These are phyloP conservation scores for Plasmodium reichenowi DNA, from an alignment of 169 alveolate genomes.

Conservation along the genomic window DNA sequence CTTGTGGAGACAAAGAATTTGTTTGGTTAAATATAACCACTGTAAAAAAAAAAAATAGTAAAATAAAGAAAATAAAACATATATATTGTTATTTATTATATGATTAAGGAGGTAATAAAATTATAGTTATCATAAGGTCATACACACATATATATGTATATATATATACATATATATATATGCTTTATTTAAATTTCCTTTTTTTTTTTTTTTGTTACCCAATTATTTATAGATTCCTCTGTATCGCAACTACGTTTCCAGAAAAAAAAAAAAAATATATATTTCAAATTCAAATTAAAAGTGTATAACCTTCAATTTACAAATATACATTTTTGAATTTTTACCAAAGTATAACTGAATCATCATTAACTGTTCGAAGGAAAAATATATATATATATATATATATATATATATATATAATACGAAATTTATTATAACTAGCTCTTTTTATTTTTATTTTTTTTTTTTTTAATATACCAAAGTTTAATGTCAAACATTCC, in stretches of 20 bases:
- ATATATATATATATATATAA: background rate
- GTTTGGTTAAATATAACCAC: slow-evolving; percentile 74
- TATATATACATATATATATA: background rate
- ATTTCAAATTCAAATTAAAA: background rate
- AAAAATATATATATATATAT: background rate
- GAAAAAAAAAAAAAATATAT: slow-evolving; percentile 7
- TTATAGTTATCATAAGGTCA: too few relatives aligned
- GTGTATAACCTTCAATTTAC: too few relatives aligned
- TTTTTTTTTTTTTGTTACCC: slow-evolving; percentile 26
- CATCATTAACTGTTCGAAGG: slow-evolving; percentile 47
- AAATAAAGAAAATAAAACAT: background rate
- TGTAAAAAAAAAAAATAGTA: background rate
- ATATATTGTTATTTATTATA: too few relatives aligned
- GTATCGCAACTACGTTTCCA: slow-evolving; percentile 24
- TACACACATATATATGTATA: background rate
- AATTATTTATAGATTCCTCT: slow-evolving; percentile 62
- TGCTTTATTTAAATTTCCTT: background rate
- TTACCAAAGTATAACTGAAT: slow-evolving; percentile 33
- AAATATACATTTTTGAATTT: background rate
- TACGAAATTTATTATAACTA: background rate
- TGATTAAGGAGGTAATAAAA: too few relatives aligned
- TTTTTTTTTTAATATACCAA: slow-evolving; percentile 18
- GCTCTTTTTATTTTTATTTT: background rate
- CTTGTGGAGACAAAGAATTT: slow-evolving; percentile 59
- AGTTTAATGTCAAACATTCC: slow-evolving; percentile 56